phyloP scores from a whole-genome alignment of 495 filamentous ascomycete genomes.

The Penicillium psychrofluorescens region DNA sequence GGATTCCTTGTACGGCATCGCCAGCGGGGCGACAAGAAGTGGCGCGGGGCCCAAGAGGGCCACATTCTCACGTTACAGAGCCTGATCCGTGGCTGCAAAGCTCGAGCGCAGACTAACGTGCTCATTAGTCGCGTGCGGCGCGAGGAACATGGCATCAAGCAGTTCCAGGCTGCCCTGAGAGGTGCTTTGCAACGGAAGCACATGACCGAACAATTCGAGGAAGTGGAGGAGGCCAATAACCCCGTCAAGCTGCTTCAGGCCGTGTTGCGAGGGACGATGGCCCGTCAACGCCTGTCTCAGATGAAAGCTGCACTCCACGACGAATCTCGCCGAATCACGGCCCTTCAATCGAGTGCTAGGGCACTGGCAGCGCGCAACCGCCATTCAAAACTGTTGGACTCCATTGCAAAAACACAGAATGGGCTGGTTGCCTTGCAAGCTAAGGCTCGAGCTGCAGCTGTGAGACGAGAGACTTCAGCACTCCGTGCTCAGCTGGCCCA shows the following conservation, averaged over 20 bases:
- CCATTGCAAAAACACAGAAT: slow-evolving; percentile 22
- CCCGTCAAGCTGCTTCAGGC: slow-evolving; percentile 33
- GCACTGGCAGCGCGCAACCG: slow-evolving; percentile 29
- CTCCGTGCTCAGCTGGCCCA: slow-evolving; percentile 20
- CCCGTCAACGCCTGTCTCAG: slow-evolving; percentile 31
- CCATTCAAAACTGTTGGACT: slow-evolving; percentile 18
- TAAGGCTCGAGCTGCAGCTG: slow-evolving; percentile 28
- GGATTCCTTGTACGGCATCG: slow-evolving; percentile 70
- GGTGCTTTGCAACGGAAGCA: slow-evolving; percentile 43
- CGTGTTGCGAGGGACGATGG: slow-evolving; percentile 45
- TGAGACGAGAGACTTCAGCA: slow-evolving; percentile 16
- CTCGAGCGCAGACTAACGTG: slow-evolving; percentile 57
- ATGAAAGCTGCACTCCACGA: slow-evolving; percentile 22
- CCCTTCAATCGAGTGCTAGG: slow-evolving; percentile 38
- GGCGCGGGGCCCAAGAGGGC: slow-evolving; percentile 62
- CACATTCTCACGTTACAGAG: slow-evolving; percentile 79
- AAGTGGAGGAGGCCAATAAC: slow-evolving; percentile 25
- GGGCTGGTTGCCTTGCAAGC: slow-evolving; percentile 33
- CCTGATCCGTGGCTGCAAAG: slow-evolving; percentile 69
- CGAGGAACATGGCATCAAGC: slow-evolving; percentile 49
- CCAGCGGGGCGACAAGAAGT: slow-evolving; percentile 51
- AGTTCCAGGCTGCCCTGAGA: slow-evolving; percentile 54
- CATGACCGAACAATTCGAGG: slow-evolving; percentile 43
- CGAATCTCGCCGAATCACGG: slow-evolving; percentile 28
- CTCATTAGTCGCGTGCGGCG: slow-evolving; percentile 54